Base-by-base conservation (phyloP, 1,139 yeast genomes). In the Debaryomyces subglobosus region DNA sequence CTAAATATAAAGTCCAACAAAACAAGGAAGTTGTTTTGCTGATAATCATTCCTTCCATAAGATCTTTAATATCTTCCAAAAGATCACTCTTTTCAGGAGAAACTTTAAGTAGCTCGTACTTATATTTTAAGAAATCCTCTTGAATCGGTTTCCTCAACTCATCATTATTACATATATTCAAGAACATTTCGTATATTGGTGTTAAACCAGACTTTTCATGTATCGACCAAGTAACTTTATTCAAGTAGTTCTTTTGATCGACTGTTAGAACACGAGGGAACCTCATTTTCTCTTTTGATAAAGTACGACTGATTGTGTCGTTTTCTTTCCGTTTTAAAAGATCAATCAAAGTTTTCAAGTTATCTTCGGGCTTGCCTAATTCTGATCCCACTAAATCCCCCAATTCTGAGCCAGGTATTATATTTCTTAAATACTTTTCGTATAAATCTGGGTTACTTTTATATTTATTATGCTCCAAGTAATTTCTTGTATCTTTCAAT, bases 1-100 rank as follows among this genome's bases (percentile, higher is more conserved):
- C 96, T 56, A 91, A 81, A 57, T 82, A 83, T 12, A 86, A 62
- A 44, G 79, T 75, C 96, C 97, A 94, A 1, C 94, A 90, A 36
- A 80, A 70, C 25, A 79, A 69, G 23, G 85, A 82, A 0, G 78
- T 75, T 13, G 85, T 80, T 37, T 81, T 78, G 12, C 94, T 81
- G 24, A 86, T 68, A 3, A 91, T 82, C 85, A 92, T 81, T 35
- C 87, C 96, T 18, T 82, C 86, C 1, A 84, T 82, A 77, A 83
- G 75, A 10, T 79, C 81, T 45, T 71, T 70, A 3, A 90, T 70
- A 38, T 79, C 77, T 2, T 56, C 56, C n/a, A 69, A 67, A 44
- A 77, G 63, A 1, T 53, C 42, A 3, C 49, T 50, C 15, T 69
- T 68, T 50, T 84, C 82, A 0, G 77, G 72, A 1, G 72, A 65